Base-by-base conservation (phyloP, 2,329 filamentous ascomycete genomes). In the Penicillium sp. region DNA sequence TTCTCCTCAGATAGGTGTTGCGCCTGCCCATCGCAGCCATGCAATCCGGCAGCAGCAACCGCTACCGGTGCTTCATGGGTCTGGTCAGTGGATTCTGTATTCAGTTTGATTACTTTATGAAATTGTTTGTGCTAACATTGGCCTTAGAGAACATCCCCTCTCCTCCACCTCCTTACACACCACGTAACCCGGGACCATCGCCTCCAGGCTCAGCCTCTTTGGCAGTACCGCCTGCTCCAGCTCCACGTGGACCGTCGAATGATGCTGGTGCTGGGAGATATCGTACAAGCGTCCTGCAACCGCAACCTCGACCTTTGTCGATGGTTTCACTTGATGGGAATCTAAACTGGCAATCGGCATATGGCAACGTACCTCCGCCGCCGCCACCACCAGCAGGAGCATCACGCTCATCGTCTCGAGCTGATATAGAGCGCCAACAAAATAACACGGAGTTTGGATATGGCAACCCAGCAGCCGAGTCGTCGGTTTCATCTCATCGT, bases 151-250 rank as follows among this genome's bases (percentile, higher is more conserved):
- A 62, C 64, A 33, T 71, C 24, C 71, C 71, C 12, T 65, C 71
- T 9, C 71, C 71, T 7, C 71, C 72, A 30, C 71, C 72, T 7
- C 72, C 72, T 47, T 74, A 74, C 50, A 74, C 72, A 52, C 71
- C 72, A 20, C 71, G 65, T 47, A 68, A 69, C 43, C 65, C 61
- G 50, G 63, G 59, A 24, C 62, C 52, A 50, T 55, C 58, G 30
- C 48, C 60, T 42, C 33, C 51, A 7, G 43, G 40, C 28, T 62
- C 61, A 46, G 45, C 42, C 40, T 61, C 28, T 59, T 26, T 61
- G 47, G 65, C 70, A 12, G 53, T 60, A 26, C 40, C 63, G 26
- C 49, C 57, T 20, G 63, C 66, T 9, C 65, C 66, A 26, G 63
- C 66, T 11, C 65, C 66, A 35, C 51, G 30, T 24, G 47, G 51